Evolutionary conservation across 352 stramenopile genomes (phyloP).

Genomic region (Globisporangium abappressorium): DNA sequence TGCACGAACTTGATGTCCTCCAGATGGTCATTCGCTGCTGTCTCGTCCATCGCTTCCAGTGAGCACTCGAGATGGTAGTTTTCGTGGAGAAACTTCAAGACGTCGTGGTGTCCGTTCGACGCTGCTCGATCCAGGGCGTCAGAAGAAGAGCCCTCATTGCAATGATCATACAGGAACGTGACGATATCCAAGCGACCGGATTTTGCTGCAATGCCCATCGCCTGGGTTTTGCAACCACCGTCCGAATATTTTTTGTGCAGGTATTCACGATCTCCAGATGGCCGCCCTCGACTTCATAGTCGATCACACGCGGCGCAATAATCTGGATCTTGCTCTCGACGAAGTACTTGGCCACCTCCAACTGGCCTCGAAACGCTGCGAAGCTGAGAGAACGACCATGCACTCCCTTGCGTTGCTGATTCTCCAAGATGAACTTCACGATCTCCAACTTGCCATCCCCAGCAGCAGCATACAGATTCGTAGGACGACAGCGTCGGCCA

Average conservation of each 20-base stretch:
- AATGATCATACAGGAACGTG: conserved; percentile 3
- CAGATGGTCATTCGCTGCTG: background rate
- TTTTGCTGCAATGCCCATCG: background rate
- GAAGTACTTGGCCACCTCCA: background rate
- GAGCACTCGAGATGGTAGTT: background rate
- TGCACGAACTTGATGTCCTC: background rate
- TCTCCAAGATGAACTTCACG: background rate
- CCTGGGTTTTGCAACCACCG: background rate
- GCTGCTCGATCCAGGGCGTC: background rate
- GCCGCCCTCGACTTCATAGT: background rate
- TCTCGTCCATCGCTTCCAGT: background rate
- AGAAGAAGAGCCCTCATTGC: background rate
- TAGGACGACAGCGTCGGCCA: background rate
- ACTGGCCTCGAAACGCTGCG: background rate
- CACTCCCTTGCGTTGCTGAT: background rate
- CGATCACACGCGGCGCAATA: background rate
- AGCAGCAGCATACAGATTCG: background rate
- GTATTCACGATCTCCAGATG: background rate
- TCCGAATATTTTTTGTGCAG: background rate
- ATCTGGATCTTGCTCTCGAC: background rate
- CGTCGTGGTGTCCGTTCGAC: background rate
- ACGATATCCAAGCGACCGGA: background rate
- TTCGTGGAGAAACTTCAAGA: background rate
- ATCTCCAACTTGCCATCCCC: background rate
- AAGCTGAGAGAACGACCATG: background rate